Conservation (phyloP, 176 grass and related monocot genomes). For the Cenchrus americanus region DNA sequence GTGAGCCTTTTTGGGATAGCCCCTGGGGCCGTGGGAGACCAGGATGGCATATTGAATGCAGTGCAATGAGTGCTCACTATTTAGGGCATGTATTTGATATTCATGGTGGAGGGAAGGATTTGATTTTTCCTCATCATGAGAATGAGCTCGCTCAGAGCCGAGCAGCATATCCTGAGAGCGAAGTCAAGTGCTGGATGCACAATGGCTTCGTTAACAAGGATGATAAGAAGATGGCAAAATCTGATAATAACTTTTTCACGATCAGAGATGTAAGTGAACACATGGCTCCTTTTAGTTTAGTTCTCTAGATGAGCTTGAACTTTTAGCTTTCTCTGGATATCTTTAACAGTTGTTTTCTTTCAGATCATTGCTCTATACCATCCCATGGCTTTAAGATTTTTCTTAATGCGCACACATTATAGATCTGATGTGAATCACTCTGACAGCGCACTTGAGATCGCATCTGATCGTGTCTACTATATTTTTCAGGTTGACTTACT, state of each 20-base stretch:
- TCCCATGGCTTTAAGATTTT: constrained; percentile 90
- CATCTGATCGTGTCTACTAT: constrained; percentile 86
- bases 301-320: background rate
- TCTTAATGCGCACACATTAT: constrained; percentile 97
- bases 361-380: constrained; percentile 90
- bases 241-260: constrained; percentile 83
- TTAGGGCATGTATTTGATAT: constrained; percentile 73
- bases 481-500: constrained; percentile 78
- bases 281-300: constrained; percentile 18
- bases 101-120: constrained; percentile 79
- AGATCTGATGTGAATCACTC: constrained; percentile 90
- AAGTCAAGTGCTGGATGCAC: constrained; percentile 72
- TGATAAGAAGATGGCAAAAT: constrained; percentile 82
- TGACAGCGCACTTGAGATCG: constrained; percentile 59
- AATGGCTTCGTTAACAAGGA: constrained; percentile 71
- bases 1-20: constrained; percentile 75
- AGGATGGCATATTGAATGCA: constrained; percentile 92
- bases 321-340: constrained; percentile 4
- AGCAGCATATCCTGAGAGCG: constrained; percentile 62
- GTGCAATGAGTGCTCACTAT: constrained; percentile 73
- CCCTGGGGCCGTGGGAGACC: constrained; percentile 82
- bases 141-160: constrained; percentile 77
- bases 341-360: background rate
- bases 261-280: constrained; percentile 80
- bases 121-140: constrained; percentile 84